Percentiles rank a stretch among this genome's conserved stretches.
These are phyloP conservation scores for Sporothrix schenckii DNA, from an alignment of 2,329 filamentous ascomycete species.

Conservation along the genomic window DNA sequence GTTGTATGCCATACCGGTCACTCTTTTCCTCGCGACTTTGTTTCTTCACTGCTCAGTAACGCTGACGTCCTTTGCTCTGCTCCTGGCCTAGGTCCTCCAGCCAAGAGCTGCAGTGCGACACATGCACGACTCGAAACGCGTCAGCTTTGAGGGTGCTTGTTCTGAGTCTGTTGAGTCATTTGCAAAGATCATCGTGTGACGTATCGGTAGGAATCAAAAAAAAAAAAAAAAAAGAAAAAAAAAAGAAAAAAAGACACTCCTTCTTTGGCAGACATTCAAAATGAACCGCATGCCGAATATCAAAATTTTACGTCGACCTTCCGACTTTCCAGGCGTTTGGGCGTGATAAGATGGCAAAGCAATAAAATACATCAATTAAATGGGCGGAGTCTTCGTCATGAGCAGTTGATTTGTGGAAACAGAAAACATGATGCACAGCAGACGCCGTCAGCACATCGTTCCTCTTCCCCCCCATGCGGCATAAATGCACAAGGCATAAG, in stretches of 20 bases:
- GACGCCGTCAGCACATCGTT: not conserved
- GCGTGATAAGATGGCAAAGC: not conserved
- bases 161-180: not conserved
- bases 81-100: not conserved
- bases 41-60: too few relatives aligned
- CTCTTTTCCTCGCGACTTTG: not conserved
- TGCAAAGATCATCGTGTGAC: too few relatives aligned
- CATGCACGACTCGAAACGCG: conserved; percentile 9
- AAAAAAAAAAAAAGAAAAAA: not conserved
- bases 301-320: too few relatives aligned
- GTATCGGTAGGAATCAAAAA: not conserved
- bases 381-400: not conserved
- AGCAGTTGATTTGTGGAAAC: not conserved
- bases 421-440: not conserved
- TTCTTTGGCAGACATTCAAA: not conserved
- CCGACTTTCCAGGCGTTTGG: not conserved
- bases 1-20: too few relatives aligned
- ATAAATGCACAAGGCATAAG: conserved; percentile 15
- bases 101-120: not conserved
- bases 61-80: not conserved
- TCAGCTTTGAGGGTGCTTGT: not conserved
- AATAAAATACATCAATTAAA: not conserved
- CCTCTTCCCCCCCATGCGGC: not conserved
- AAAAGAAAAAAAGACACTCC: not conserved
- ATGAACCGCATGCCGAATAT: not conserved